These are phyloP conservation scores for Penicillium sp. DNA, from an alignment of 2,329 filamentous ascomycete genomes.

Conservation along the genomic window DNA sequence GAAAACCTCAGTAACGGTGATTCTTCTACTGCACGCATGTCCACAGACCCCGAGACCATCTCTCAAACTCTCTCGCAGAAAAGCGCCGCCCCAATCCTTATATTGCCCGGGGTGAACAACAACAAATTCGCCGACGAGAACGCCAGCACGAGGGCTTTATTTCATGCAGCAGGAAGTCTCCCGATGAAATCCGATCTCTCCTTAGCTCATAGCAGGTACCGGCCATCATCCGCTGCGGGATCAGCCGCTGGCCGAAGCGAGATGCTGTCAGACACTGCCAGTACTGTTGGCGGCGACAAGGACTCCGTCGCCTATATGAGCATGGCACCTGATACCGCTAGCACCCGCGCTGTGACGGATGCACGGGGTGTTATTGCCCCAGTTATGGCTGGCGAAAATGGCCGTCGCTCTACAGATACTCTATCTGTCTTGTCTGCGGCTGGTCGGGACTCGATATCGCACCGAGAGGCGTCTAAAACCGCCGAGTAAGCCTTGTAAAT, in stretches of 20 bases:
- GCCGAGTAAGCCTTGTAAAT: constrained; percentile 16
- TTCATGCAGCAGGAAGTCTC: constrained; percentile 23
- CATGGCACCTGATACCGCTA: constrained; percentile 20
- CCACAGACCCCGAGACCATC: constrained; percentile 5
- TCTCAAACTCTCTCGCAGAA: constrained; percentile 16
- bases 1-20: constrained; percentile 1
- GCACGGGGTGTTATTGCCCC: constrained; percentile 24
- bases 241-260: constrained; percentile 25
- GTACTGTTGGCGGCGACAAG: constrained; percentile 24
- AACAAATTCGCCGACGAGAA: constrained; percentile 24
- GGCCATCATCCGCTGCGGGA: constrained; percentile 19
- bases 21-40: neutral
- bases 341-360: constrained; percentile 25
- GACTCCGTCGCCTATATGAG: constrained; percentile 17
- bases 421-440: constrained; percentile 12
- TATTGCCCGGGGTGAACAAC: constrained; percentile 25
- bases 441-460: constrained; percentile 6
- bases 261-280: constrained; percentile 22
- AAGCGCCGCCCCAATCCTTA: constrained; percentile 19
- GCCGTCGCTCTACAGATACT: constrained; percentile 22
- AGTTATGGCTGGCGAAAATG: constrained; percentile 13
- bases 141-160: constrained; percentile 28
- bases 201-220: constrained; percentile 13
- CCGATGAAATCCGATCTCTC: constrained; percentile 19
- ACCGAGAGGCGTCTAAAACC: constrained; percentile 26